Conservation (phyloP, 148 eudicot genomes). For the Nyssa sinensis region DNA sequence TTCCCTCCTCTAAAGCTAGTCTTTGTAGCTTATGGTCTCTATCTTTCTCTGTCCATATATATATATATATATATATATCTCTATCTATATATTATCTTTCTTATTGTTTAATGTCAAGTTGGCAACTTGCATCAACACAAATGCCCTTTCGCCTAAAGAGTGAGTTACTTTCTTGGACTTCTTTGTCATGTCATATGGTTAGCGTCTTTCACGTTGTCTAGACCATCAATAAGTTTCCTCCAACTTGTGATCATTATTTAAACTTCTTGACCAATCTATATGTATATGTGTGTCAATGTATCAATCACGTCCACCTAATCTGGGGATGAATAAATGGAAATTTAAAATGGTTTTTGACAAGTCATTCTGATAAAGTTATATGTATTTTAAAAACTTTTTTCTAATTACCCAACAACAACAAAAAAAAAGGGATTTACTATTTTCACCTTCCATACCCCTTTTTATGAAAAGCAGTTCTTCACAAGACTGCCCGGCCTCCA, state of each 20-base stretch:
- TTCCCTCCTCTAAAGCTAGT: neutral
- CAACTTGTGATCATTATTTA: slow-evolving; percentile 7
- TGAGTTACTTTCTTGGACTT: slow-evolving; percentile 13
- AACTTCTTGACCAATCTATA: neutral
- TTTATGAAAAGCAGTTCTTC: no score
- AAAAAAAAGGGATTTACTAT: no score
- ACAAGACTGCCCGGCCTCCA: no score
- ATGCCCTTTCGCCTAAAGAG: neutral
- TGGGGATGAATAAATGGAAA: no score
- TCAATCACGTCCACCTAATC: no score
- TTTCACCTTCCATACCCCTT: no score
- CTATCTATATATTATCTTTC: neutral
- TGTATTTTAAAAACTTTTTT: no score
- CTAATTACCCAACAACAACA: no score
- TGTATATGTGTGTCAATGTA: no score
- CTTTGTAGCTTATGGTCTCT: neutral
- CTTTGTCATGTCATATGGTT: slow-evolving; percentile 8
- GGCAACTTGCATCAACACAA: slow-evolving; percentile 14
- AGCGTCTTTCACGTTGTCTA: neutral
- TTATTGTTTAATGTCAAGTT: slow-evolving; percentile 5
- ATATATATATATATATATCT: neutral
- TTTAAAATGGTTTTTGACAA: no score
- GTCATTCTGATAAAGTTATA: no score
- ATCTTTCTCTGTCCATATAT: no score
- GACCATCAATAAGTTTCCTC: neutral